Evolutionary conservation across 2,329 filamentous ascomycete genomes (phyloP).

Genomic region (Pseudogymnoascus sp.): DNA sequence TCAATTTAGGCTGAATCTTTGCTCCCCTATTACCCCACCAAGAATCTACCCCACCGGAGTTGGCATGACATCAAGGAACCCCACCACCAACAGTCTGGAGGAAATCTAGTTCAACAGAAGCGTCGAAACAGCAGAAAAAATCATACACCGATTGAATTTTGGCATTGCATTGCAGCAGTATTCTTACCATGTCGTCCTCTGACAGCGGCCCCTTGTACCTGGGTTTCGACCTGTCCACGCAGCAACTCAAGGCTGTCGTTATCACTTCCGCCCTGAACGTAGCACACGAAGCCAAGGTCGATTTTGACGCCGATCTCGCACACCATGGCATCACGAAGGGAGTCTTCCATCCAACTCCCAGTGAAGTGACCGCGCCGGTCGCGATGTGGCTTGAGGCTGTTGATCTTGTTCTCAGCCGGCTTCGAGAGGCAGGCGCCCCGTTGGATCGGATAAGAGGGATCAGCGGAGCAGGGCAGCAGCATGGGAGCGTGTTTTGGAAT

Average conservation of each 20-base stretch:
- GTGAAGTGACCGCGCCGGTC: slow-evolving; percentile 87
- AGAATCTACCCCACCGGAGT: neutral
- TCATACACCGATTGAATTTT: neutral
- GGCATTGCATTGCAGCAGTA: neutral
- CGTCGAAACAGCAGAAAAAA: neutral
- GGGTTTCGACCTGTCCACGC: slow-evolving; percentile 92
- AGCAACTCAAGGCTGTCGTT: slow-evolving; percentile 90
- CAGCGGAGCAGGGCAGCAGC: slow-evolving; percentile 91
- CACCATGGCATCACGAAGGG: slow-evolving; percentile 81
- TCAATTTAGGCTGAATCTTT: neutral
- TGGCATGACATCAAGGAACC: slow-evolving; percentile 8
- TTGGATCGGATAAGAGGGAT: slow-evolving; percentile 70
- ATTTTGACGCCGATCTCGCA: slow-evolving; percentile 79
- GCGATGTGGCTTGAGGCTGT: slow-evolving; percentile 91
- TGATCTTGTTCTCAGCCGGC: slow-evolving; percentile 69
- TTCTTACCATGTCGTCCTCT: slow-evolving; percentile 29
- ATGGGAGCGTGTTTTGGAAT: slow-evolving; percentile 94
- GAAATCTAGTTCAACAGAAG: slow-evolving; percentile 8
- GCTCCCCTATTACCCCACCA: neutral
- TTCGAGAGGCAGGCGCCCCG: slow-evolving; percentile 61
- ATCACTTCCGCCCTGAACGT: slow-evolving; percentile 76
- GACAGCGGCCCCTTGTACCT: slow-evolving; percentile 60
- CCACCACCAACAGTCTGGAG: neutral
- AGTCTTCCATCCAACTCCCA: slow-evolving; percentile 71
- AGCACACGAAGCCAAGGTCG: slow-evolving; percentile 77